Base-by-base conservation (phyloP, 2,329 filamentous ascomycete species). In the Aureobasidium sp. region DNA sequence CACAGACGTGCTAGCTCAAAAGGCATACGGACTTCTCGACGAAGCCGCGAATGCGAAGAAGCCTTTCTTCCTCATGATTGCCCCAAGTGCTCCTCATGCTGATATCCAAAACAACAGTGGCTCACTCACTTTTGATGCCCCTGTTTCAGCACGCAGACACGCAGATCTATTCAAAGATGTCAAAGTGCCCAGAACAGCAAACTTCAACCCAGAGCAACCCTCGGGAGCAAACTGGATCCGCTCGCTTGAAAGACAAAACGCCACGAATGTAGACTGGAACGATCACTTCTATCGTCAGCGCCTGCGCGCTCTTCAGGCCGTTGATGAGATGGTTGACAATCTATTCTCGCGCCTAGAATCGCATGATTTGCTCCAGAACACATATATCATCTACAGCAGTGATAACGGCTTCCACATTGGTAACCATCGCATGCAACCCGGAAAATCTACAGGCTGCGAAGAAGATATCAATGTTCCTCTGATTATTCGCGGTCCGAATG, bases 1-100 rank as follows among this genome's bases (percentile, higher is more conserved):
- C 0, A 81, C 78, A 0, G 87, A 89, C 66, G 73, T 90, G 8
- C 76, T 88, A 17, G 79, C 82, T 0, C 69, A 81, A 3, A 84
- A 87, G 64, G 81, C 86, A 0, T 75, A 81, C 7, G 82, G 79
- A 0, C 83, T 89, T 47, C 73, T 90, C 0, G 79, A 85, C 2
- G 82, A 88, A 56, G 87, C 83, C 0, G 75, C 86, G 2, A 70
- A 74, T 0, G 74, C 77, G 0, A 72, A 77, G 0, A 76, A 79
- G 17, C 88, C 88, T 0, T 90, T 89, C 73, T 90, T 90, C 69
- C 70, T 91, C 4, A 81, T 80, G 0, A 77, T 88, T 9, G 84
- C 87, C 0, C 88, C 87, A 0, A 79, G 87, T 6, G 87, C 84
- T 0, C 87, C 88, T 0, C 88, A 91, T 67, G 80, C 81, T 26